Percentiles rank a stretch among this genome's conserved stretches.
phyloP scores from a whole-genome alignment of 176 grass and related monocot species.

The Tillandsia fasciculata region DNA sequence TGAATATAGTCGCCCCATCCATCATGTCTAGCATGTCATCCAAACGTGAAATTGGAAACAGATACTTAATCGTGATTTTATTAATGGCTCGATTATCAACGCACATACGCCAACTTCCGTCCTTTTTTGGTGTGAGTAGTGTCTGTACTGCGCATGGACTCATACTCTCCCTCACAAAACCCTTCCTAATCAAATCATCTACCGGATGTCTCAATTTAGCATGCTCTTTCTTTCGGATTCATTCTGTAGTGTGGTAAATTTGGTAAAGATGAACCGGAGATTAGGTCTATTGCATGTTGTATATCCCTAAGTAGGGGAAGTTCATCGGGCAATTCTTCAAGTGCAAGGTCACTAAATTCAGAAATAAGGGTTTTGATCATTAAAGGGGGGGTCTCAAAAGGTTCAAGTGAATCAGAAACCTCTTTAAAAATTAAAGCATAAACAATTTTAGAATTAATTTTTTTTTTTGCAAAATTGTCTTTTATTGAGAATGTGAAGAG shows the following conservation, averaged over 20 bases:
- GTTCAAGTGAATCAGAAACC: no score
- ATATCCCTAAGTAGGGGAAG: not conserved
- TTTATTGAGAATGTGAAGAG: no score
- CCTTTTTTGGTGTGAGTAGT: not conserved
- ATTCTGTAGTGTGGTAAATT: slow-evolving; percentile 3
- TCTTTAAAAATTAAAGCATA: no score
- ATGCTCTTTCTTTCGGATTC: not conserved
- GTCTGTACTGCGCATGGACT: slow-evolving; percentile 2
- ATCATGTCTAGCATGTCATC: not conserved
- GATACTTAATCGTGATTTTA: not conserved
- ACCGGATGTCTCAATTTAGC: slow-evolving; percentile 1
- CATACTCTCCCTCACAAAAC: slow-evolving; percentile 12
- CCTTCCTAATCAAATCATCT: not conserved
- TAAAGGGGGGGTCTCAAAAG: no score
- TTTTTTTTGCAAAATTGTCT: no score
- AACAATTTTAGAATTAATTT: no score
- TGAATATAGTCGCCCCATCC: not conserved
- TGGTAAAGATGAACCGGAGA: not conserved
- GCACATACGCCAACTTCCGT: not conserved
- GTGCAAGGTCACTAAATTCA: no score
- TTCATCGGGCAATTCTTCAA: no score
- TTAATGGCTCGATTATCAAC: not conserved
- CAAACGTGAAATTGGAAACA: not conserved
- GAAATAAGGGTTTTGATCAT: no score
- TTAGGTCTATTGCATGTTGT: slow-evolving; percentile 13